Conservation (phyloP, 2,329 filamentous ascomycete species). For the Septoria linicola region DNA sequence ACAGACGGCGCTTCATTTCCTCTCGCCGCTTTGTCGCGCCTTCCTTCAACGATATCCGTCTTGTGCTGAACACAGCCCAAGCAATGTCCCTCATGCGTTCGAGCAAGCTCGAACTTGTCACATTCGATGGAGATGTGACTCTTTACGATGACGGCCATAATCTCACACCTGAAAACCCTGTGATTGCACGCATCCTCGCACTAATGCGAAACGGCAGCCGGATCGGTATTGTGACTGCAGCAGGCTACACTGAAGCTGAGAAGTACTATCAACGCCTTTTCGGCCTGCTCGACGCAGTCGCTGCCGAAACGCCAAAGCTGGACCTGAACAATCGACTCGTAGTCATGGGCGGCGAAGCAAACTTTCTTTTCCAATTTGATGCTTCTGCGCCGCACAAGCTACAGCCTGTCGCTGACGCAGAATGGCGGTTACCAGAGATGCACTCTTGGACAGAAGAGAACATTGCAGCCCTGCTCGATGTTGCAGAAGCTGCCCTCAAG, state of each 20-base stretch:
- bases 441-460: conserved; percentile 71
- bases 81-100: conserved; percentile 80
- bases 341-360: conserved; percentile 93
- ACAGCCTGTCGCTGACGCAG: conserved; percentile 59
- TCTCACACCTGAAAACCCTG: conserved; percentile 70
- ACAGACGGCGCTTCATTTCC: conserved; percentile 80
- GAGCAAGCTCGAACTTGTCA: conserved; percentile 77
- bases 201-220: conserved; percentile 76
- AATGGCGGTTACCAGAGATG: conserved; percentile 80
- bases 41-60: conserved; percentile 92
- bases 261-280: conserved; percentile 84
- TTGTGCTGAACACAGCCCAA: conserved; percentile 93
- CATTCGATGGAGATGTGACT: conserved; percentile 97
- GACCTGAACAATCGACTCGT: conserved; percentile 53
- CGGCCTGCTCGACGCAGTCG: conserved; percentile 79
- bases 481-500: conserved; percentile 78
- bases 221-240: conserved; percentile 94
- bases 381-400: conserved; percentile 65
- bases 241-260: conserved; percentile 84
- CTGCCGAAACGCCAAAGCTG: conserved; percentile 47
- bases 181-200: conserved; percentile 67
- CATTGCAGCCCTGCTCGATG: conserved; percentile 78
- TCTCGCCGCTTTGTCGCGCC: conserved; percentile 89
- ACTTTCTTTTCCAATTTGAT: conserved; percentile 86
- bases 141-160: conserved; percentile 81